Evolutionary conservation across 345 rosid genomes (phyloP), one percentile per base, ranked within the genome.

Genomic region (Citrus mangshanensis): DNA sequence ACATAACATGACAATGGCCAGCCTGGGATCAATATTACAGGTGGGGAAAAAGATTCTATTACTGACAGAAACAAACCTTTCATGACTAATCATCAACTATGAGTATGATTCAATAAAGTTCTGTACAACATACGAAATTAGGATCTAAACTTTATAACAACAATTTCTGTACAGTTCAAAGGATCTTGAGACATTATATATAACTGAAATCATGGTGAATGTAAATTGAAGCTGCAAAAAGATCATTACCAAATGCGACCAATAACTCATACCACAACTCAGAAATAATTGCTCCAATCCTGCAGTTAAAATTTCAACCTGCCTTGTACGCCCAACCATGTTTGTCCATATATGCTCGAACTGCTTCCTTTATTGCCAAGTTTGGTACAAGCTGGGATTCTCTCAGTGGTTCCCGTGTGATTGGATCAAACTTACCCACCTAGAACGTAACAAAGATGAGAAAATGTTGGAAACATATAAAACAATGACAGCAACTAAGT

Each of bases 341-440:
- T 70, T 82, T 84, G 3, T 89, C 88, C 35, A 93, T 86, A 82
- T 86, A 96, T 40, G 97, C 92, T 63, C 86, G 91, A 67, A 96
- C 95, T 59, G 98, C 99, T 78, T 92, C 98, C 83, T 93, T 95
- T 76, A 96, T 87, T 1, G 94, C 97, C 81, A 93, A 78, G 89
- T 93, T 96, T 2, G 92, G 82, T 58, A 90, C 80, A 14, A 96
- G 89, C 56, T 91, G 93, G 9, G 90, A 84, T 64, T 78, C 80
- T 49, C 79, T 49, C 0, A 96, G 89, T 5, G 86, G 85, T 70
- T 90, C 93, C 0, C 92, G 97, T 0, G 99, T 92, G 68, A 89
- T 21, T n/a, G 99, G 99, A 88, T 96, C 99, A 77, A 93, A 93
- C 22, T 70, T 85, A 22, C 99, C 98, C 65, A 90, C 99, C 97